Evolutionary conservation across 306 rosid species (phyloP).

Genomic region (Fagus sylvatica): DNA sequence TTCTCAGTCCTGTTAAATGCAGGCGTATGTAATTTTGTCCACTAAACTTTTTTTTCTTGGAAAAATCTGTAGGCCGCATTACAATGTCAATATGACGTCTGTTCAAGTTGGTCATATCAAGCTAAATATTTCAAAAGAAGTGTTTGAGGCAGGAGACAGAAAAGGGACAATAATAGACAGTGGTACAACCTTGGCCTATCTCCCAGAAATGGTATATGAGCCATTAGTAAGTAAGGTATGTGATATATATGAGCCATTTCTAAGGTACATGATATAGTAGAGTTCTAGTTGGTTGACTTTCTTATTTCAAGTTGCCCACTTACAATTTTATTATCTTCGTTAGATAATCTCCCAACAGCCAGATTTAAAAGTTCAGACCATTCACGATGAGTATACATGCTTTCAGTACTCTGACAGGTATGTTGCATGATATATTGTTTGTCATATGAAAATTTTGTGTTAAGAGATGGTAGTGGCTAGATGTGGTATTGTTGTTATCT

Average conservation of each 20-base stretch:
- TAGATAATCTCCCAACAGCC: constrained; percentile 81
- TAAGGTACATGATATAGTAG: neutral
- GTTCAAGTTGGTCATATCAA: constrained; percentile 75
- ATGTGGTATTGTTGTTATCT: neutral
- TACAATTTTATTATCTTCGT: constrained; percentile 31
- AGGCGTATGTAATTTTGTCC: constrained; percentile 19
- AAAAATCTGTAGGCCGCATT: constrained; percentile 66
- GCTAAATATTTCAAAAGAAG: constrained; percentile 60
- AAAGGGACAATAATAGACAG: constrained; percentile 95
- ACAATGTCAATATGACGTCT: constrained; percentile 90
- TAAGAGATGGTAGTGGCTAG: neutral
- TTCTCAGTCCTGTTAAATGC: constrained; percentile 1
- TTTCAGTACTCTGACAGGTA: constrained; percentile 87
- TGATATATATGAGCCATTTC: constrained; percentile 2
- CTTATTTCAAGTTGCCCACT: constrained; percentile 5
- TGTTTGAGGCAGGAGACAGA: constrained; percentile 61
- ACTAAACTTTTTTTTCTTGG: constrained; percentile 22
- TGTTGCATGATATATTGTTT: constrained; percentile 22
- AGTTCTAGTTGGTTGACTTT: neutral
- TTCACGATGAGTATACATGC: constrained; percentile 88
- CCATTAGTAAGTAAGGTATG: constrained; percentile 76
- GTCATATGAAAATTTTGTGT: neutral
- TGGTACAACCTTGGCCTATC: constrained; percentile 99
- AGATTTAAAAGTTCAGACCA: constrained; percentile 66
- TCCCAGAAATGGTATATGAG: constrained; percentile 76